Evolutionary conservation across 2,329 filamentous ascomycete species (phyloP), one percentile per base, ranked within the genome.

Genomic region (Chaetomium sp.): DNA sequence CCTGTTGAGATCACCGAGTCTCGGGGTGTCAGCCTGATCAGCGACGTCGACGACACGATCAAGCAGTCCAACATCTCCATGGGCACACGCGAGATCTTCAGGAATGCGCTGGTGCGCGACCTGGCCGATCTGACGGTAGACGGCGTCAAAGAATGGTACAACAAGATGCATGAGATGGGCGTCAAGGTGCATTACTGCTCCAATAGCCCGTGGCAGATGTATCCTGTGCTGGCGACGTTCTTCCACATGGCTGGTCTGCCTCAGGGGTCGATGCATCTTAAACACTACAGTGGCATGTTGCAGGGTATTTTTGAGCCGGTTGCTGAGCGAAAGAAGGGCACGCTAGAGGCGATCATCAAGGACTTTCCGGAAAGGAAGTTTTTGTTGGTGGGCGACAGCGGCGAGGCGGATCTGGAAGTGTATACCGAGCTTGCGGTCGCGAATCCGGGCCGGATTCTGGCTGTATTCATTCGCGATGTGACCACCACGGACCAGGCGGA

Each of bases 151-250:
- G 89, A 95, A 59, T 97, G 94, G 92, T 99, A 97, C 68, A 83
- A 77, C 38, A 78, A 78, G 19, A 79, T 99, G 72, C 80, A 87
- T 41, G 77, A 84, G 19, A 83, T 92, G 74, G 91, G 91, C 14
- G 92, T 97, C 32, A 83, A 85, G 64, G 80, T 99, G 52, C 95
- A 99, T 68, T 99, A 99, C 70, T 95, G 96, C 61, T 99, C 94
- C n/a, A 99, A 99, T 71, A 95, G 92, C 50, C 94, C 94, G 0
- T 99, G 95, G 95, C 95, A 99, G 69, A 79, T 99, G 6, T 99
- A 89, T 65, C 94, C 94, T 0, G 84, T 97, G 2, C 75, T 99
- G 9, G 87, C 89, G 5, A 89, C 82, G 52, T 99, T 88, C 69
- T 95, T 97, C 69, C 84, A 85, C 61, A 72, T 87, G 42, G 88